phyloP scores from a whole-genome alignment of 371 early-diverging fungal genomes.

The Mucor racemosus region DNA sequence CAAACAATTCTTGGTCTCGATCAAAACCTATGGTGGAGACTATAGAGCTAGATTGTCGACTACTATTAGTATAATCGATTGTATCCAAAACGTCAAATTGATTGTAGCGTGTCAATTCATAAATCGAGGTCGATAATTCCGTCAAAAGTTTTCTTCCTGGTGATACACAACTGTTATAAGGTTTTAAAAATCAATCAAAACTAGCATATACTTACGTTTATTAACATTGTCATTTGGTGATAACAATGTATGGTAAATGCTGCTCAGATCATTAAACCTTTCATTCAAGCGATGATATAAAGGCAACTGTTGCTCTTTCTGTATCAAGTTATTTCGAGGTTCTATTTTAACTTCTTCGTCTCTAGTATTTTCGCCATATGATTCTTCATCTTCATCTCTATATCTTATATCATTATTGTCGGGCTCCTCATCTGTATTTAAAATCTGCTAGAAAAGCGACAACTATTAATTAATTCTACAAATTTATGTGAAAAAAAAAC shows the following conservation, averaged over 20 bases:
- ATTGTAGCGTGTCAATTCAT: slow-evolving; percentile 69
- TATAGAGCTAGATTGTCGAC: slow-evolving; percentile 57
- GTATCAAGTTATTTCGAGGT: not conserved
- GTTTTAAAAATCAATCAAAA: not conserved
- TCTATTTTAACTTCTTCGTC: not conserved
- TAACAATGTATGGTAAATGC: slow-evolving; percentile 59
- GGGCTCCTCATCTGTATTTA: not conserved
- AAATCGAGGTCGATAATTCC: slow-evolving; percentile 68
- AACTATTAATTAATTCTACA: not conserved
- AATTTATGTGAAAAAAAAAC: not conserved
- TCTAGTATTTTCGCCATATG: not conserved
- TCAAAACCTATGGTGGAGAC: slow-evolving; percentile 94
- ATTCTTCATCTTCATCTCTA: not conserved
- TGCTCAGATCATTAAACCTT: slow-evolving; percentile 76
- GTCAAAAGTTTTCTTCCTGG: slow-evolving; percentile 17
- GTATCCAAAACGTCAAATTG: slow-evolving; percentile 73
- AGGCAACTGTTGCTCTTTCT: not conserved
- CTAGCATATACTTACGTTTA: slow-evolving; percentile 5
- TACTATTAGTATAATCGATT: slow-evolving; percentile 77
- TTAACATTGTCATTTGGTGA: not conserved
- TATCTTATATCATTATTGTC: not conserved
- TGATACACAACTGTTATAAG: not conserved
- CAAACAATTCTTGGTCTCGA: slow-evolving; percentile 89
- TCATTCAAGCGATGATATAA: slow-evolving; percentile 49
- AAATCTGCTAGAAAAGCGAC: not conserved